These are phyloP conservation scores for Paecilomyces dactylethromorphus DNA, from an alignment of 2,329 filamentous ascomycete genomes.

Conservation along the genomic window DNA sequence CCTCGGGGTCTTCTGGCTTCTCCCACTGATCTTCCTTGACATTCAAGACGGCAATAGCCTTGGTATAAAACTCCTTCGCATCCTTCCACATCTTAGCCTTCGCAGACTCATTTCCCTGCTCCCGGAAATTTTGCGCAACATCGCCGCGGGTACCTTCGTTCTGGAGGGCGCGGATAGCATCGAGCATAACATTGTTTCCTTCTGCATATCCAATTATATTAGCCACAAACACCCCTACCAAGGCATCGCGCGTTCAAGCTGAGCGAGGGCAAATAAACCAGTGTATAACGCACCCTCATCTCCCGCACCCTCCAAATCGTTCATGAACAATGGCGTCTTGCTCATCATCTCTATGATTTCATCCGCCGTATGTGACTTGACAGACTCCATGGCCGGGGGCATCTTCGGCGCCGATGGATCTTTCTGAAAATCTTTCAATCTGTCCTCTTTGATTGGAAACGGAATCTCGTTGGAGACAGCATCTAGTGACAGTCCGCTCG, in stretches of 20 bases:
- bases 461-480: conserved; percentile 24
- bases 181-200: conserved; percentile 73
- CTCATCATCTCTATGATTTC: conserved; percentile 61
- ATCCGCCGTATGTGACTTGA: conserved; percentile 51
- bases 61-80: conserved; percentile 85
- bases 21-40: conserved; percentile 53
- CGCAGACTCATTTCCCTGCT: conserved; percentile 88
- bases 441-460: conserved; percentile 34
- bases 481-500: conserved; percentile 6
- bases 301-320: conserved; percentile 62
- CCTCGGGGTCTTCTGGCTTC: conserved; percentile 45
- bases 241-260: neutral
- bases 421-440: conserved; percentile 21
- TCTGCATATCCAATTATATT: conserved; percentile 20
- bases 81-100: conserved; percentile 66
- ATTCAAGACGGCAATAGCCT: conserved; percentile 69
- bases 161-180: conserved; percentile 80
- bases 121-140: conserved; percentile 76
- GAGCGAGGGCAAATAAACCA: neutral
- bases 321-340: conserved; percentile 89
- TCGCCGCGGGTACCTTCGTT: conserved; percentile 89
- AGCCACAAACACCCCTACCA: neutral
- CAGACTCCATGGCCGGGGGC: conserved; percentile 53
- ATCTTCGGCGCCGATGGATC: conserved; percentile 37
- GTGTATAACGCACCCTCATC: conserved; percentile 40